Evolutionary conservation across 768 basidiomycete species (phyloP).

Genomic region (Jaapia argillacea): DNA sequence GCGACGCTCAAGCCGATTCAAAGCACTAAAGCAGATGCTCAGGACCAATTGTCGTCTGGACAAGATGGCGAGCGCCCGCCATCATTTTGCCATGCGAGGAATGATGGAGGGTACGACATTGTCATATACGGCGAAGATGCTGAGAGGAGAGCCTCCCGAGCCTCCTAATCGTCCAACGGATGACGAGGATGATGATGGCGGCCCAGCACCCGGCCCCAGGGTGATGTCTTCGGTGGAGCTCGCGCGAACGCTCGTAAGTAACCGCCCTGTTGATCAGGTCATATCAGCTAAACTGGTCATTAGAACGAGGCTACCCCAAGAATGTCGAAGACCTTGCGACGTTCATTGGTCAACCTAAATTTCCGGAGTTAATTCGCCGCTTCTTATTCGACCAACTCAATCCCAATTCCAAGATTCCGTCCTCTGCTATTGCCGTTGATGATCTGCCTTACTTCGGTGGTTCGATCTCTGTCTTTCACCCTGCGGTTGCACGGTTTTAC

Average conservation of each 20-base stretch:
- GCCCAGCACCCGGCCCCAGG: background rate
- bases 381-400: background rate
- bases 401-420: too few relatives aligned
- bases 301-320: background rate
- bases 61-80: background rate
- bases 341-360: background rate
- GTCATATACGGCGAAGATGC: too few relatives aligned
- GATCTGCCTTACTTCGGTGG: too few relatives aligned
- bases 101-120: too few relatives aligned
- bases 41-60: slow-evolving; percentile 5
- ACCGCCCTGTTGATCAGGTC: too few relatives aligned
- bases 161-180: too few relatives aligned
- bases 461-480: background rate
- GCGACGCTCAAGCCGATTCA: slow-evolving; percentile 9
- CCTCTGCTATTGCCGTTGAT: too few relatives aligned
- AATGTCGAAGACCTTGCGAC: background rate
- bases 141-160: too few relatives aligned
- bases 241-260: background rate
- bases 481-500: background rate
- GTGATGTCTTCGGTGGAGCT: background rate
- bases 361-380: background rate
- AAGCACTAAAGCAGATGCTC: slow-evolving; percentile 12
- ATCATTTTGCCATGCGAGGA: background rate
- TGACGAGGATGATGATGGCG: background rate
- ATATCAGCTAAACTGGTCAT: too few relatives aligned